These are phyloP conservation scores for Fulvia fulva DNA, from an alignment of 2,329 filamentous ascomycete species.

Conservation along the genomic window DNA sequence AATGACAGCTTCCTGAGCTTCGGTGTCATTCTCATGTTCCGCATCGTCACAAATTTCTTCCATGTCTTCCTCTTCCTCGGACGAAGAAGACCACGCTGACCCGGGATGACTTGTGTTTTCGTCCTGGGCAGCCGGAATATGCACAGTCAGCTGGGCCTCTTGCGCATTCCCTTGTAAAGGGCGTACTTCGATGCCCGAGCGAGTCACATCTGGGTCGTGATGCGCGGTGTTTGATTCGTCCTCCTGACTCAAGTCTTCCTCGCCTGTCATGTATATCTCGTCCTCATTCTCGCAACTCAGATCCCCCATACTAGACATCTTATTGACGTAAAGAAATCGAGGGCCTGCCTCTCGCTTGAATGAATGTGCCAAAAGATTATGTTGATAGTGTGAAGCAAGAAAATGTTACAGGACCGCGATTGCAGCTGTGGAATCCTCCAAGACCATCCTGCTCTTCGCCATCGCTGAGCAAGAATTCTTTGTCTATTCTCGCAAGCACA, in stretches of 20 bases:
- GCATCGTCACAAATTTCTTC: not conserved
- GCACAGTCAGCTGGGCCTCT: not conserved
- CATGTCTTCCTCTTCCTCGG: not conserved
- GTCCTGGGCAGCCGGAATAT: not conserved
- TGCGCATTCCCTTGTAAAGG: not conserved
- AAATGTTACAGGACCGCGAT: not conserved
- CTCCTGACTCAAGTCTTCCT: not conserved
- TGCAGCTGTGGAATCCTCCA: not conserved
- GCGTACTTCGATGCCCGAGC: not conserved
- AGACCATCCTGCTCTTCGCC: not conserved
- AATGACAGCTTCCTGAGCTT: not conserved
- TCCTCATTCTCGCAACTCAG: not conserved
- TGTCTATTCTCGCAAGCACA: not conserved
- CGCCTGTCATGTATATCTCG: not conserved
- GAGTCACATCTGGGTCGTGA: not conserved
- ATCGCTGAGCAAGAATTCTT: not conserved
- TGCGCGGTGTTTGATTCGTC: not conserved
- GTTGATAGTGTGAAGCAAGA: not conserved
- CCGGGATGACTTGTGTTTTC: not conserved
- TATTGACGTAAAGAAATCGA: not conserved
- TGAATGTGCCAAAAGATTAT: not conserved
- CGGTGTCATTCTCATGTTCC: not conserved
- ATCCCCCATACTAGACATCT: not conserved
- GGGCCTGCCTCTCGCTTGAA: slow-evolving; percentile 5
- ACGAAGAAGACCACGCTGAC: not conserved